Percentiles rank a stretch among this genome's conserved stretches.
Evolutionary conservation across 108 stramenopile genomes (phyloP).

Genomic region (Ochromonas danica): DNA sequence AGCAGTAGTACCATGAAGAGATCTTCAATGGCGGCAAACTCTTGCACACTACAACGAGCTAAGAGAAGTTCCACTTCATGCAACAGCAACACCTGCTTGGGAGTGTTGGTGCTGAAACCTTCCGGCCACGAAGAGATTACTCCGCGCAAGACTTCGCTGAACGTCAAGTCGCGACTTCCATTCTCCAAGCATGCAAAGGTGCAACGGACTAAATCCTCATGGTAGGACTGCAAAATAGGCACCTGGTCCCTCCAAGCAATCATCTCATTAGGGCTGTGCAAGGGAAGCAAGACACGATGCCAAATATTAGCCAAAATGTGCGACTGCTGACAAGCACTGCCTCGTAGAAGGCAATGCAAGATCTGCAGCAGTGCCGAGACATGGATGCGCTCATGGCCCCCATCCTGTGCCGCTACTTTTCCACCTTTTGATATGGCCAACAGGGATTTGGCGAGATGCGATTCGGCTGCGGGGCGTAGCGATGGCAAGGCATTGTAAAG

Average conservation of each 20-base stretch:
- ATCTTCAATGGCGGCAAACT: too few relatives aligned
- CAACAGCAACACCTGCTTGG: slow-evolving; percentile 60
- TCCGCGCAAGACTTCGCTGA: not conserved
- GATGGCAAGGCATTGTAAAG: too few relatives aligned
- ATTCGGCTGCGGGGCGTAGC: too few relatives aligned
- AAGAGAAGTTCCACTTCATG: slow-evolving; percentile 55
- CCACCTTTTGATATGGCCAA: too few relatives aligned
- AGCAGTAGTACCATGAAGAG: not conserved
- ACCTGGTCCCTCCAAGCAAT: slow-evolving; percentile 41
- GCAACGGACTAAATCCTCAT: slow-evolving; percentile 32
- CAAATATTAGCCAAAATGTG: too few relatives aligned
- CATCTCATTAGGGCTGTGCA: slow-evolving; percentile 40
- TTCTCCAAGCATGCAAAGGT: not conserved
- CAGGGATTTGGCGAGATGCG: too few relatives aligned
- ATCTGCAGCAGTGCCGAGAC: too few relatives aligned
- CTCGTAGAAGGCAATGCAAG: too few relatives aligned
- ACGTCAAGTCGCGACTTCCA: not conserved
- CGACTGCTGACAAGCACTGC: too few relatives aligned
- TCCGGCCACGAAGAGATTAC: slow-evolving; percentile 46
- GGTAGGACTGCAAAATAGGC: slow-evolving; percentile 39
- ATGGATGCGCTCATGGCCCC: too few relatives aligned
- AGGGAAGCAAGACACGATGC: slow-evolving; percentile 38
- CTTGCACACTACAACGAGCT: too few relatives aligned
- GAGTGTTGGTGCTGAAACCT: slow-evolving; percentile 55
- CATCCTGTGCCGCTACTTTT: too few relatives aligned